Evolutionary conservation across 495 filamentous ascomycete genomes (phyloP).

Genomic region (Hypoxylon crocopeplum): DNA sequence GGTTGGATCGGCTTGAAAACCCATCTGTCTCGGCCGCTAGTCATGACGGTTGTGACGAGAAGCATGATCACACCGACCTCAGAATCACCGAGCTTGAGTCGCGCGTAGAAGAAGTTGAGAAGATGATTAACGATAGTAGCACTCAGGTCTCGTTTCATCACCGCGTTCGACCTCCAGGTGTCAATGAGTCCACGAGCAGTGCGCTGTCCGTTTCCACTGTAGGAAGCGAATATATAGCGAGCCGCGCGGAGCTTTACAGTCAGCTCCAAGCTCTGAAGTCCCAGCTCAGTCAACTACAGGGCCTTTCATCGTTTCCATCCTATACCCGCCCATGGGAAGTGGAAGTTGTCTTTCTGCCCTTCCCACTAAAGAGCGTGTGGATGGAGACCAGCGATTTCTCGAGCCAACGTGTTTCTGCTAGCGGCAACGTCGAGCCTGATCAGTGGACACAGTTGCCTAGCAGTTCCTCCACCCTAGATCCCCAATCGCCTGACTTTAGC

Average conservation of each 20-base stretch:
- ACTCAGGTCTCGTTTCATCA: constrained; percentile 49
- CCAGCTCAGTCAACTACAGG: constrained; percentile 63
- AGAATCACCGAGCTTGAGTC: constrained; percentile 67
- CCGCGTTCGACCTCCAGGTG: constrained; percentile 34
- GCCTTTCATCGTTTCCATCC: constrained; percentile 58
- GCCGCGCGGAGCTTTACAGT: constrained; percentile 53
- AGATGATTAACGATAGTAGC: constrained; percentile 55
- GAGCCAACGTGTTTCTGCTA: constrained; percentile 49
- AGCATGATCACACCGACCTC: constrained; percentile 62
- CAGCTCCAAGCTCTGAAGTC: constrained; percentile 63
- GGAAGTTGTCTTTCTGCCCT: constrained; percentile 73
- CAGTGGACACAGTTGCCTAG: constrained; percentile 66
- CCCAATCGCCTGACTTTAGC: constrained; percentile 49
- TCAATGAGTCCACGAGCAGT: constrained; percentile 50
- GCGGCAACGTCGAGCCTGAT: constrained; percentile 51
- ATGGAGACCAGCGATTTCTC: constrained; percentile 55
- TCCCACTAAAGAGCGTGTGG: constrained; percentile 70
- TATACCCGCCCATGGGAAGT: constrained; percentile 67
- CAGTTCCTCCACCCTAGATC: constrained; percentile 49
- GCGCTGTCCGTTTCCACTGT: constrained; percentile 54
- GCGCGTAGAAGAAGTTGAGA: constrained; percentile 66
- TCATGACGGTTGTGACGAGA: constrained; percentile 65
- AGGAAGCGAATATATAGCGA: constrained; percentile 39
- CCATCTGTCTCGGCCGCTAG: constrained; percentile 62
- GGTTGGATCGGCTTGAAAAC: constrained; percentile 66